phyloP scores from a whole-genome alignment of 2,329 filamentous ascomycete genomes.

The Hypocrella siamensis region DNA sequence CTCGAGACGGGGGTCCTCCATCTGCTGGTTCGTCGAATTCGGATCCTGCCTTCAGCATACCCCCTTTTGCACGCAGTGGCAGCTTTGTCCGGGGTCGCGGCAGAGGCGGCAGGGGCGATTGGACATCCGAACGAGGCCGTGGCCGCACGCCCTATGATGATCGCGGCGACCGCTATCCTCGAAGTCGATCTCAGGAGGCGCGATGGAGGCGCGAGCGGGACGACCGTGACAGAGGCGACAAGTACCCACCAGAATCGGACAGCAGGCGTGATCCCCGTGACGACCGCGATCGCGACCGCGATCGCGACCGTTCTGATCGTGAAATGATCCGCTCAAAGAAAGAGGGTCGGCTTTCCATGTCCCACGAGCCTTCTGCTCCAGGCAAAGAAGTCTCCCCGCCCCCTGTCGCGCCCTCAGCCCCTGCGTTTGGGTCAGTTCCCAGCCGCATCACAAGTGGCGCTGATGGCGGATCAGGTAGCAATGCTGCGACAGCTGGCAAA shows the following conservation, averaged over 20 bases:
- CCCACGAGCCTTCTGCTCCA: slow-evolving; percentile 29
- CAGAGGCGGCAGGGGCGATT: slow-evolving; percentile 26
- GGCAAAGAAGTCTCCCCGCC: slow-evolving; percentile 40
- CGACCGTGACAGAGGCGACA: slow-evolving; percentile 32
- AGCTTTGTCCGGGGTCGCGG: slow-evolving; percentile 40
- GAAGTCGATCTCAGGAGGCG: slow-evolving; percentile 51
- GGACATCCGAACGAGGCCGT: slow-evolving; percentile 30
- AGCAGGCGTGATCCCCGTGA: slow-evolving; percentile 28
- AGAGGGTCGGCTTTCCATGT: slow-evolving; percentile 29
- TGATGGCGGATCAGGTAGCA: too few relatives aligned
- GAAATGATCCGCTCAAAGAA: slow-evolving; percentile 32
- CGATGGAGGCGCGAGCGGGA: slow-evolving; percentile 41
- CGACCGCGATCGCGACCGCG: too few relatives aligned
- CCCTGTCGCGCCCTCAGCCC: slow-evolving; percentile 40
- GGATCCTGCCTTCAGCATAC: slow-evolving; percentile 42
- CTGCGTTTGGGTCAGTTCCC: slow-evolving; percentile 40
- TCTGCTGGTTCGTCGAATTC: slow-evolving; percentile 58
- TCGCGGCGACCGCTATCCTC: slow-evolving; percentile 42
- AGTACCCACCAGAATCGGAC: slow-evolving; percentile 23
- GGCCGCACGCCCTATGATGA: slow-evolving; percentile 46
- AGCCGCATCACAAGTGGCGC: slow-evolving; percentile 23
- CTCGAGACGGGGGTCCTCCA: slow-evolving; percentile 52
- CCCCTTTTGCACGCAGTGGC: slow-evolving; percentile 37
- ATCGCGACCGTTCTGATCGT: slow-evolving; percentile 28
- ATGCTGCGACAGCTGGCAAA: slow-evolving; percentile 22